Evolutionary conservation across 1,284 basidiomycete genomes (phyloP).

Genomic region (Heterobasidion parviporum): DNA sequence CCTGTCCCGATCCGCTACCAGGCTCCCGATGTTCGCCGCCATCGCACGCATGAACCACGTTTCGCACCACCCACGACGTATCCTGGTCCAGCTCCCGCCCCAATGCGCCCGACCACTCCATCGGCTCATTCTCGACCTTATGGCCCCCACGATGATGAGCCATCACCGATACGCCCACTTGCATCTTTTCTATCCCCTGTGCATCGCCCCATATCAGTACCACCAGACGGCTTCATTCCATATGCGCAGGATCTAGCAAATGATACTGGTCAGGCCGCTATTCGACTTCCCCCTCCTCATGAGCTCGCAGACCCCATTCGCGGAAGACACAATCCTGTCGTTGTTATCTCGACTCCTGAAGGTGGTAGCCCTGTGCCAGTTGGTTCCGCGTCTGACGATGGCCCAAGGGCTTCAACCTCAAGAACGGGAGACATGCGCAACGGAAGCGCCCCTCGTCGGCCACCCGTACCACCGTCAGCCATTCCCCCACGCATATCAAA

Average conservation of each 20-base stretch:
- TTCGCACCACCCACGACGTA: not conserved
- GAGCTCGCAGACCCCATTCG: constrained; percentile 19
- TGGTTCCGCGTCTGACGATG: constrained; percentile 1
- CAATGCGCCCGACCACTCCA: constrained; percentile 6
- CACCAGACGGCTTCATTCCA: constrained; percentile 34
- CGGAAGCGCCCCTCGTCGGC: not conserved
- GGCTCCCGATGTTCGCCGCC: not conserved
- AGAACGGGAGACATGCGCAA: constrained; percentile 2
- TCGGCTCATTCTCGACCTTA: constrained; percentile 7
- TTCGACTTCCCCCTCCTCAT: constrained; percentile 31
- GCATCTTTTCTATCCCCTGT: constrained; percentile 15
- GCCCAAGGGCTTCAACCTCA: constrained; percentile 4
- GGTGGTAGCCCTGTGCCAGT: constrained; percentile 7
- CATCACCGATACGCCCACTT: constrained; percentile 24
- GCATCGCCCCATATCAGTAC: constrained; percentile 13
- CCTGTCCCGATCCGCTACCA: constrained; percentile 3
- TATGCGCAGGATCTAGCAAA: constrained; percentile 15
- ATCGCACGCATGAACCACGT: constrained; percentile 1
- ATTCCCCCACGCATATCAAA: constrained; percentile 4
- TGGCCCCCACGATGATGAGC: constrained; percentile 7
- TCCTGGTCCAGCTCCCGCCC: not conserved
- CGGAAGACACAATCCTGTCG: constrained; percentile 12
- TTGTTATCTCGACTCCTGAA: constrained; percentile 8
- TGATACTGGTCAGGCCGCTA: constrained; percentile 14
- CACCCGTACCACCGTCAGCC: not conserved